phyloP scores from a whole-genome alignment of 805 yeast species.

The Metschnikowia colocasiae region DNA sequence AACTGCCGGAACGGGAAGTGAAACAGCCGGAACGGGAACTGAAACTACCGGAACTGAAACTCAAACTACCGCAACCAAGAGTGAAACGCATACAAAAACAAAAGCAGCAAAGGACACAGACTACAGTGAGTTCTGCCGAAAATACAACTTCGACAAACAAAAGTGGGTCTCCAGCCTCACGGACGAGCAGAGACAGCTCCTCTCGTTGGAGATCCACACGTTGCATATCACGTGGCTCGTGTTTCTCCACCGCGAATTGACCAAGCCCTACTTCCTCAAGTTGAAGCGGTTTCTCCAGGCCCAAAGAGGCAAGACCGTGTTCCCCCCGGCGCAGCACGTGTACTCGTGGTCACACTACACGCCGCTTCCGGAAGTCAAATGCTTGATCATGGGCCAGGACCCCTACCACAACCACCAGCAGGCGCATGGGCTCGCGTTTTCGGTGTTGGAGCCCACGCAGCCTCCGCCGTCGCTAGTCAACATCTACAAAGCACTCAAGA shows the following conservation, averaged over 20 bases:
- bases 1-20: too few relatives aligned
- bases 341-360: constrained; percentile 92
- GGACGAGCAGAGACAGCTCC: constrained; percentile 46
- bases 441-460: constrained; percentile 76
- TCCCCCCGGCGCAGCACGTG: constrained; percentile 74
- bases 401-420: constrained; percentile 92
- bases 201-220: constrained; percentile 64
- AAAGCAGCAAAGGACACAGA: neutral
- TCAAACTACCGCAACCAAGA: too few relatives aligned
- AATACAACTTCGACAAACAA: constrained; percentile 44
- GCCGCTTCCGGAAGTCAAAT: constrained; percentile 68
- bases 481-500: constrained; percentile 73
- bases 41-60: too few relatives aligned
- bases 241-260: constrained; percentile 62
- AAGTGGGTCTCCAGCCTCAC: constrained; percentile 50
- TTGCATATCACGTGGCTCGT: constrained; percentile 79
- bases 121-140: constrained; percentile 8
- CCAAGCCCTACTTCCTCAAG: constrained; percentile 77
- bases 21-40: too few relatives aligned
- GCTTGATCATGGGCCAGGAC: constrained; percentile 89
- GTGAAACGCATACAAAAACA: too few relatives aligned
- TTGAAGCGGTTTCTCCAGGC: constrained; percentile 67
- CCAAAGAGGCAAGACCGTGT: constrained; percentile 48
- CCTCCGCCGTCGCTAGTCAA: constrained; percentile 83
- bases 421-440: constrained; percentile 95